phyloP scores from a whole-genome alignment of 305 asterid species.

The Solanum hybrid region DNA sequence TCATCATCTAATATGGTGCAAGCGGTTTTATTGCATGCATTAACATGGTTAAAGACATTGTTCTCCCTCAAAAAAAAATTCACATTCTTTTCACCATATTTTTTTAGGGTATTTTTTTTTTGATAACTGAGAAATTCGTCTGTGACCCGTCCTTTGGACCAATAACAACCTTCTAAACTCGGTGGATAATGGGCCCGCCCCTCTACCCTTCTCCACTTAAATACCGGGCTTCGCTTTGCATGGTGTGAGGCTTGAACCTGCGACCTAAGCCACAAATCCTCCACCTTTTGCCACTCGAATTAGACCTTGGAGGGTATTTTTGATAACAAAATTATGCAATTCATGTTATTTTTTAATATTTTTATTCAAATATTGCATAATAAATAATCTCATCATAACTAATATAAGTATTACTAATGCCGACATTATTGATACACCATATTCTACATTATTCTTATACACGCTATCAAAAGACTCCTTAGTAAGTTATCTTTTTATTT shows the following conservation, averaged over 20 bases:
- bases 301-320: no score
- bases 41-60: not conserved
- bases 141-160: no score
- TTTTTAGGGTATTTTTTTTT: not conserved
- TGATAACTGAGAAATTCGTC: no score
- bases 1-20: not conserved
- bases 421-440: not conserved
- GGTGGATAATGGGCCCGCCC: no score
- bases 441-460: not conserved
- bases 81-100: not conserved
- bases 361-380: not conserved
- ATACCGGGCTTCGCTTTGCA: no score
- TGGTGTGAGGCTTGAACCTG: no score
- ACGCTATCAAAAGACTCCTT: not conserved
- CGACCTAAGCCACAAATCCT: no score
- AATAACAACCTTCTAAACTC: no score
- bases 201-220: no score
- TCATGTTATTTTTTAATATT: not conserved
- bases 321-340: not conserved
- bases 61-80: not conserved
- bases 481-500: not conserved
- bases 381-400: not conserved
- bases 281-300: no score
- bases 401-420: not conserved
- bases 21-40: not conserved